phyloP scores from a whole-genome alignment of 2,329 filamentous ascomycete species.

The Sarocladium kiliense region DNA sequence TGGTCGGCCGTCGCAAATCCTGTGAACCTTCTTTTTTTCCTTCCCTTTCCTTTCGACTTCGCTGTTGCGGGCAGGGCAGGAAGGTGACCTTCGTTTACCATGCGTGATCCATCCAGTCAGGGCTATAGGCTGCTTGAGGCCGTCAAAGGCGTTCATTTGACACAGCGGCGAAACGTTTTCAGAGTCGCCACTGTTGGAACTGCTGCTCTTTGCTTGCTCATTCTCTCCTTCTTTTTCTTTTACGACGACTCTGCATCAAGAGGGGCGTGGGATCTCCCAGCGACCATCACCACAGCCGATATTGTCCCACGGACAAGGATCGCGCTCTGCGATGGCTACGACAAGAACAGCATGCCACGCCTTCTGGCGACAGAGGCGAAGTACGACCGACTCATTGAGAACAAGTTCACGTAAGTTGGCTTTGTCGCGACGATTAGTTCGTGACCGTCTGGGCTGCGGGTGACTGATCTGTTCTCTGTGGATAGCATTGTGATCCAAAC shows the following conservation, averaged over 20 bases:
- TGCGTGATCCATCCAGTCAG: not conserved
- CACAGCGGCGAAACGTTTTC: not conserved
- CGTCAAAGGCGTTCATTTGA: not conserved
- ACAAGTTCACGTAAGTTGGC: slow-evolving; percentile 20
- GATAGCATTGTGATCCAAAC: slow-evolving; percentile 21
- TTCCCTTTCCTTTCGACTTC: too few relatives aligned
- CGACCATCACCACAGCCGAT: not conserved
- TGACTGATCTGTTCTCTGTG: not conserved
- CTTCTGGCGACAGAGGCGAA: slow-evolving; percentile 16
- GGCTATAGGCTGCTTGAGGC: not conserved
- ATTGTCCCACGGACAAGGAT: not conserved
- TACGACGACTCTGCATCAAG: not conserved
- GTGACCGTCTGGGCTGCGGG: too few relatives aligned
- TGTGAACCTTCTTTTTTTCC: too few relatives aligned
- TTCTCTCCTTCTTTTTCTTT: not conserved
- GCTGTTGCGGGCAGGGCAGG: too few relatives aligned
- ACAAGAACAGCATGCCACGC: not conserved
- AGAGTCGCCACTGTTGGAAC: not conserved
- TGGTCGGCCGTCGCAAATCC: too few relatives aligned
- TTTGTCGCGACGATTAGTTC: not conserved
- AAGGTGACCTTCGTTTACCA: too few relatives aligned
- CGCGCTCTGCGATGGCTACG: not conserved
- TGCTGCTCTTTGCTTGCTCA: not conserved
- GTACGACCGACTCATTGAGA: slow-evolving; percentile 32
- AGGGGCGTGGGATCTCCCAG: not conserved